Evolutionary conservation across 148 eudicot genomes (phyloP), one percentile per base, ranked within the genome.

Genomic region (Rhododendron molle): DNA sequence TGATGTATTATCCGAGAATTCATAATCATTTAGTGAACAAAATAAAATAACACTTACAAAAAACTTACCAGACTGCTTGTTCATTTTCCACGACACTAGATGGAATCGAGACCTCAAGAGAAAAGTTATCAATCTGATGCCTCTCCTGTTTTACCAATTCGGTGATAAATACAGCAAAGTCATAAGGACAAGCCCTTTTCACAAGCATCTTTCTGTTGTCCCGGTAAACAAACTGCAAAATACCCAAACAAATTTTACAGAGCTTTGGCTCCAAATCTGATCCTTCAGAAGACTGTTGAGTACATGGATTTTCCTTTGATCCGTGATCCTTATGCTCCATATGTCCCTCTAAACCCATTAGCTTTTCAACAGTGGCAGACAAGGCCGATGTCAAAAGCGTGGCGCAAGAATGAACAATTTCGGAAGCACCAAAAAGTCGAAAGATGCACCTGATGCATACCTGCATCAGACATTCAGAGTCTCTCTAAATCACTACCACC

Each of bases 31-130:
- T 12, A 28, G 65, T 58, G n/a, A 16, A 56, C 62, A 16, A 18
- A 58, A 58, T 21, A 23, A 23, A 34, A 67, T 30, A 46, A 30
- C 47, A 80, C 50, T 26, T 67, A 26, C 72, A 67, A 67, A 36
- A 23, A 71, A 77, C 93, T 87, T 87, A 97, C 99, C 96, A 85
- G 79, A 92, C 87, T 65, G 89, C 92, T 87, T 92, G 85, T 78
- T 97, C 98, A 81, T 91, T 93, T 82, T 93, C 97, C 13, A 71
- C 50, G 58, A 95, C 78, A 52, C 85, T 43, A 58, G 93, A 86
- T 16, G 99, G 99, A 43, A 97, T 67, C 7, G 96, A 95, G 76
- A 97, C 93, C 89, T 95, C 98, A 83, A 97, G 95, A 77, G 89
- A 89, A 89, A 95, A 93, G 56, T 90, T 85, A 84, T 92, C 92